Evolutionary conservation across 805 yeast species (phyloP).

Genomic region (Candida sithepensis): DNA sequence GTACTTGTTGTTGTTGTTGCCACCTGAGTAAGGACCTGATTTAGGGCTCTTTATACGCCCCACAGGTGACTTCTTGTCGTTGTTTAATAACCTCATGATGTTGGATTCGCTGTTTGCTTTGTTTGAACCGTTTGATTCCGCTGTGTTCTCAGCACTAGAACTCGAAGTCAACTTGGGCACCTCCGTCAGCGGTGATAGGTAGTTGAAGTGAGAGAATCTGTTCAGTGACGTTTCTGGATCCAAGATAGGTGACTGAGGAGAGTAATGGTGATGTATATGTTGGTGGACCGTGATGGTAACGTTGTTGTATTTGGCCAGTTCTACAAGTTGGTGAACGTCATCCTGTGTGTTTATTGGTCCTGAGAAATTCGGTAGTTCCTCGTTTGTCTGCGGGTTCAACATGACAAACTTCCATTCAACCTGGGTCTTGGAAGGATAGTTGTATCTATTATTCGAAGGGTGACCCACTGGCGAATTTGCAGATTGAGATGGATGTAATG

Average conservation of each 20-base stretch:
- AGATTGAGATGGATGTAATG: slow-evolving; percentile 2
- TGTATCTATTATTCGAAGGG: slow-evolving; percentile 8
- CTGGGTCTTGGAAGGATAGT: slow-evolving; percentile 25
- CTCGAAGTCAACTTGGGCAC: slow-evolving; percentile 69
- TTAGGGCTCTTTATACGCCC: slow-evolving; percentile 10
- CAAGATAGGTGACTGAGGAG: slow-evolving; percentile 36
- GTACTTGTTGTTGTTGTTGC: not conserved
- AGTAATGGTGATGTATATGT: slow-evolving; percentile 78
- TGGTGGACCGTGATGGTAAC: slow-evolving; percentile 74
- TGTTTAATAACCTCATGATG: slow-evolving; percentile 42
- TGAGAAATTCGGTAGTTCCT: slow-evolving; percentile 37
- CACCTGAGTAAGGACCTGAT: not conserved
- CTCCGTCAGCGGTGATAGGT: slow-evolving; percentile 65
- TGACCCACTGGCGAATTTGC: not conserved
- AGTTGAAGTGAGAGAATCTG: slow-evolving; percentile 69
- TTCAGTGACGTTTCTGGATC: slow-evolving; percentile 54
- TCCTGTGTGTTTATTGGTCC: slow-evolving; percentile 54
- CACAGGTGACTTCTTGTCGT: slow-evolving; percentile 16
- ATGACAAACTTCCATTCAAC: slow-evolving; percentile 66
- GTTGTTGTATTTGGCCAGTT: slow-evolving; percentile 54
- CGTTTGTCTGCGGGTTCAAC: slow-evolving; percentile 40
- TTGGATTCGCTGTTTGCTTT: slow-evolving; percentile 35
- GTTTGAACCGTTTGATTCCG: slow-evolving; percentile 19
- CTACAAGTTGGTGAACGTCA: slow-evolving; percentile 52
- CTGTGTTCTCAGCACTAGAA: slow-evolving; percentile 36